Evolutionary conservation across 768 basidiomycete genomes (phyloP).

Genomic region (Boletus sp.): DNA sequence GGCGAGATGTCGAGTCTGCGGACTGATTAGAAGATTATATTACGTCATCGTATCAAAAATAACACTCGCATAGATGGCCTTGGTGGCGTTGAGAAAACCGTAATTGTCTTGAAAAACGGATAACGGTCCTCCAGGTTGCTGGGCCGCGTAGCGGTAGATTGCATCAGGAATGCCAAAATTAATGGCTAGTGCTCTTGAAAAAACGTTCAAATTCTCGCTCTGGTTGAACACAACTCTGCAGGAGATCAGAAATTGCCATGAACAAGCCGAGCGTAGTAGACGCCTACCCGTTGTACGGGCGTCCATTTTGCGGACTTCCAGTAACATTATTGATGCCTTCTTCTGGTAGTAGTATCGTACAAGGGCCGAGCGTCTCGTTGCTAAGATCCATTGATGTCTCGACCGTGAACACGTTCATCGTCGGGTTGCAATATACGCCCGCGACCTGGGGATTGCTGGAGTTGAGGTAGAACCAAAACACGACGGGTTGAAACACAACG

Average conservation of each 20-base stretch:
- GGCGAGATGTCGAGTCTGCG: conserved; percentile 57
- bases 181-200: conserved; percentile 48
- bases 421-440: conserved; percentile 57
- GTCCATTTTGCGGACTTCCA: conserved; percentile 41
- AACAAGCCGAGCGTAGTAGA: not conserved
- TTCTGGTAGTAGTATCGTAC: conserved; percentile 31
- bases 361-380: conserved; percentile 39
- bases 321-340: conserved; percentile 50
- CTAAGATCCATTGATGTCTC: conserved; percentile 42
- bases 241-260: not conserved
- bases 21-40: not conserved
- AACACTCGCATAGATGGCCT: conserved; percentile 32
- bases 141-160: conserved; percentile 51
- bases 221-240: conserved; percentile 41
- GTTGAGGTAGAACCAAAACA: conserved; percentile 64
- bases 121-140: conserved; percentile 38
- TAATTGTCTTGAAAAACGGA: conserved; percentile 46
- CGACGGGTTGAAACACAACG: conserved; percentile 49
- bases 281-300: conserved; percentile 57
- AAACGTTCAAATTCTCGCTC: conserved; percentile 42
- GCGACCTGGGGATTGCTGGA: conserved; percentile 38
- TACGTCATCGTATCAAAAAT: not conserved
- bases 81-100: conserved; percentile 53
- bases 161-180: conserved; percentile 56
- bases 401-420: conserved; percentile 43